Evolutionary conservation across 192 early-diverging fungal species (phyloP).

Genomic region (Coemansia umbellata): DNA sequence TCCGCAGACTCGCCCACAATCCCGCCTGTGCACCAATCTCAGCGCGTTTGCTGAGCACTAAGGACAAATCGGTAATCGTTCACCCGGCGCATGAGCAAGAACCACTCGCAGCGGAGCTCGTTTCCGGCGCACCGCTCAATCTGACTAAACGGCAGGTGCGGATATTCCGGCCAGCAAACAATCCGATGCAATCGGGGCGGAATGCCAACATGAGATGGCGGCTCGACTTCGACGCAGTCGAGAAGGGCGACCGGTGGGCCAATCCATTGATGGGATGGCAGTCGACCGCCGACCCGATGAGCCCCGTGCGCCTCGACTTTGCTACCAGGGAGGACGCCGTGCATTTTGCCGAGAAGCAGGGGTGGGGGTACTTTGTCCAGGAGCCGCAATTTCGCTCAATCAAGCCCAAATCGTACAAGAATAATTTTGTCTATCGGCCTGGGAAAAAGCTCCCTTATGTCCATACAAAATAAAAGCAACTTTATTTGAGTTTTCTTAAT

Average conservation of each 20-base stretch:
- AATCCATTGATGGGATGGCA: slow-evolving; percentile 94
- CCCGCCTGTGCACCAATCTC: too few relatives aligned
- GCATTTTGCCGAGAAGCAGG: slow-evolving; percentile 93
- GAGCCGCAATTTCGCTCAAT: slow-evolving; percentile 80
- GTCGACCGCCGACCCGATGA: slow-evolving; percentile 73
- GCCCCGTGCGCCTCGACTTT: slow-evolving; percentile 83
- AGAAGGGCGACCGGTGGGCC: slow-evolving; percentile 78
- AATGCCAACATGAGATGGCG: slow-evolving; percentile 78
- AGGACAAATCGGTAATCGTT: too few relatives aligned
- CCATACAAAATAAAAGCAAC: slow-evolving; percentile 70
- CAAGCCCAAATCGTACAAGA: slow-evolving; percentile 81
- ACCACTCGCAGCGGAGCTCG: slow-evolving; percentile 37
- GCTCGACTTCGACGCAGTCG: slow-evolving; percentile 84
- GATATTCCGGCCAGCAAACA: slow-evolving; percentile 79
- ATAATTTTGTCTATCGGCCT: slow-evolving; percentile 87
- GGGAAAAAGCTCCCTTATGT: slow-evolving; percentile 73
- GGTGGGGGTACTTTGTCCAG: slow-evolving; percentile 89
- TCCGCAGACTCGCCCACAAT: too few relatives aligned
- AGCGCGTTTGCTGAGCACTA: too few relatives aligned
- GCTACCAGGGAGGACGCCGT: slow-evolving; percentile 81
- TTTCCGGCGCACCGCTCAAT: slow-evolving; percentile 50
- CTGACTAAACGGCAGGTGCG: slow-evolving; percentile 72
- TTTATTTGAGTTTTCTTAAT: too few relatives aligned
- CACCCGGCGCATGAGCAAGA: slow-evolving; percentile 49
- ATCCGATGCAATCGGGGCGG: slow-evolving; percentile 81